These are phyloP conservation scores for Talaromyces sp. DNA, from an alignment of 2,329 filamentous ascomycete species.

Conservation along the genomic window DNA sequence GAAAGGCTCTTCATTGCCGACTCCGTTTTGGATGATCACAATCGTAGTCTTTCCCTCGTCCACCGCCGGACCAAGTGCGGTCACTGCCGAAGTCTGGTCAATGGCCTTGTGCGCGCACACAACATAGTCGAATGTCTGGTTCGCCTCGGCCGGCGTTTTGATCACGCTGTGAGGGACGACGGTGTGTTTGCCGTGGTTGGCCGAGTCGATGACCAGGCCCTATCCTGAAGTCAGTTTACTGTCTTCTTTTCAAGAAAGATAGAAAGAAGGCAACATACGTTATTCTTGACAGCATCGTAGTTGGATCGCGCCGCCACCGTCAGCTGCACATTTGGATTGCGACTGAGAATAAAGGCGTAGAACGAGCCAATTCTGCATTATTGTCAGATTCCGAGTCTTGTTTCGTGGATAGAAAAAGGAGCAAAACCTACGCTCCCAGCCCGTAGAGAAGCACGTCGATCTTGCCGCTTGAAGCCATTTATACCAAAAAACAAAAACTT, in stretches of 20 bases:
- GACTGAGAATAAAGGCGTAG: slow-evolving; percentile 51
- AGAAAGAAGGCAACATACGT: slow-evolving; percentile 23
- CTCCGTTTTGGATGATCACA: slow-evolving; percentile 38
- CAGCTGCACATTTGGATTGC: slow-evolving; percentile 34
- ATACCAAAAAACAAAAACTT: neutral
- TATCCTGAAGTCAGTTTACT: slow-evolving; percentile 11
- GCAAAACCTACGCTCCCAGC: slow-evolving; percentile 46
- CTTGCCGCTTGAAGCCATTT: slow-evolving; percentile 16
- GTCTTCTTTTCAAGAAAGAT: neutral
- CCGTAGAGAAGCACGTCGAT: slow-evolving; percentile 48
- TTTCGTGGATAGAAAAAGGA: neutral
- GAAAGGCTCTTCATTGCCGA: slow-evolving; percentile 38
- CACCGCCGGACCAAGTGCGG: slow-evolving; percentile 30
- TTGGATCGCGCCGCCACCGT: slow-evolving; percentile 44
- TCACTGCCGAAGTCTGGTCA: slow-evolving; percentile 34
- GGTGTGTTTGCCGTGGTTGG: slow-evolving; percentile 36
- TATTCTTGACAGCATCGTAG: slow-evolving; percentile 37
- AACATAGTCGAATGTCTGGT: slow-evolving; percentile 28
- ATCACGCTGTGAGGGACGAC: slow-evolving; percentile 31
- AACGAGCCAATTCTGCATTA: slow-evolving; percentile 50
- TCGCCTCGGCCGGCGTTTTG: slow-evolving; percentile 30
- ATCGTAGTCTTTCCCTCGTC: slow-evolving; percentile 30
- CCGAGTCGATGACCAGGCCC: slow-evolving; percentile 40
- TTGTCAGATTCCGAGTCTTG: neutral
- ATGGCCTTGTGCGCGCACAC: slow-evolving; percentile 41